Evolutionary conservation across 106 monocot genomes (phyloP), one percentile per base, ranked within the genome.

Genomic region (Dioscorea zingiberensis): DNA sequence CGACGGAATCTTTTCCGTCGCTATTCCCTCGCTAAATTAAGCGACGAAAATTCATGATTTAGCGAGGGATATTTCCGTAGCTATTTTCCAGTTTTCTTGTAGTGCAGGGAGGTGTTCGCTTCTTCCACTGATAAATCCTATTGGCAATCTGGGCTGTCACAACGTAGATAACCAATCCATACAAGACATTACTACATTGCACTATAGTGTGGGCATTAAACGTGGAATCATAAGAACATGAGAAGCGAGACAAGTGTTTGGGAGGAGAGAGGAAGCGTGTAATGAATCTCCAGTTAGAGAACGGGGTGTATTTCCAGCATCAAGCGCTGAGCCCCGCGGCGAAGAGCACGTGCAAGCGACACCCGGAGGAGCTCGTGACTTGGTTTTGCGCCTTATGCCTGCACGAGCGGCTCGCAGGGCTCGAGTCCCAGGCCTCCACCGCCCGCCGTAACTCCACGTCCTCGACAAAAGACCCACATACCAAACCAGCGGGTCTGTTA

Each of bases 381-480:
- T 85, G 90, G 17, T 90, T 90, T 76, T 90, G 90, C 66, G 73
- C 86, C 65, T 73, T 79, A 60, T 90, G 90, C 80, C 90, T 90
- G 69, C 90, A 85, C 27, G 90, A 90, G 47, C 75, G 87, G 30
- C 79, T 87, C 44, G 54, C 72, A 7, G 80, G 80, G 10, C 83
- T 90, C 67, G 83, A 86, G 14, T 21, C 56, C 58, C 51, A 51
- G 51, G 28, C 79, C 49, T 54, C 27, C 59, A 55, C 83, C 70
- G 49, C 83, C 25, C 79, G 66, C 63, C 87, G 87, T 15, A 82
- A 76, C 68, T 78, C 82, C 64, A 79, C 76, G 18, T 74, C 82
- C 56, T 48, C 71, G 46, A 47, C 46, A 47, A 8, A 47, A 47
- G 46, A 8, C 46, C 9, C 7, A 47, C 46, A 47, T 47, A 47